Percentiles rank a stretch among this genome's conserved stretches.
phyloP scores from a whole-genome alignment of 495 filamentous ascomycete species.

The Terfezia boudieri region DNA sequence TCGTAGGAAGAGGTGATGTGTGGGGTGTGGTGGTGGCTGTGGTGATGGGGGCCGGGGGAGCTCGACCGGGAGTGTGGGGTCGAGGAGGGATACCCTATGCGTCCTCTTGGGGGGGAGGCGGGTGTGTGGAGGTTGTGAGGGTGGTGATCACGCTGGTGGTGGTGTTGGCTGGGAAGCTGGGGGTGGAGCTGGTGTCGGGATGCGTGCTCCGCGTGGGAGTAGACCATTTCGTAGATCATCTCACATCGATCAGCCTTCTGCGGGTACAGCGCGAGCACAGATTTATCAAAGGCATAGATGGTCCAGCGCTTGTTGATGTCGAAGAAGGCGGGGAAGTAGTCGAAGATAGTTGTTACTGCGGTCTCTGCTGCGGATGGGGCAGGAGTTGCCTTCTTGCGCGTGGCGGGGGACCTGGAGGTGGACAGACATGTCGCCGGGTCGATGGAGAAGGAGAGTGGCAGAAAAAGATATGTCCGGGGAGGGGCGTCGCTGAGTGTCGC shows the following conservation, averaged over 20 bases:
- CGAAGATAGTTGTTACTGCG: conserved; percentile 1
- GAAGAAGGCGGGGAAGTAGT: conserved; percentile 6
- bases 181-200: not conserved
- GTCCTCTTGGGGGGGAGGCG: not conserved
- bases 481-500: not conserved
- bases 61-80: too few species aligned
- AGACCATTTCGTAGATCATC: conserved; percentile 10
- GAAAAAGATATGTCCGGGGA: conserved; percentile 10
- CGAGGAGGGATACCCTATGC: too few species aligned
- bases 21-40: not conserved
- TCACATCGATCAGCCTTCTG: conserved; percentile 1
- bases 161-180: not conserved
- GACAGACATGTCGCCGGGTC: not conserved
- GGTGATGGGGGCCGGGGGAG: not conserved
- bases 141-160: not conserved
- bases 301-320: conserved; percentile 13
- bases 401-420: not conserved
- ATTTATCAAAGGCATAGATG: conserved; percentile 12
- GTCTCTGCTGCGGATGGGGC: not conserved
- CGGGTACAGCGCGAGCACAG: conserved; percentile 4
- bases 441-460: not conserved
- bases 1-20: not conserved
- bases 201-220: not conserved
- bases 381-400: not conserved
- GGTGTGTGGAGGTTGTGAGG: conserved; percentile 3